Conservation (phyloP, 176 grass and related monocot species). For the Oryza meyeriana region DNA sequence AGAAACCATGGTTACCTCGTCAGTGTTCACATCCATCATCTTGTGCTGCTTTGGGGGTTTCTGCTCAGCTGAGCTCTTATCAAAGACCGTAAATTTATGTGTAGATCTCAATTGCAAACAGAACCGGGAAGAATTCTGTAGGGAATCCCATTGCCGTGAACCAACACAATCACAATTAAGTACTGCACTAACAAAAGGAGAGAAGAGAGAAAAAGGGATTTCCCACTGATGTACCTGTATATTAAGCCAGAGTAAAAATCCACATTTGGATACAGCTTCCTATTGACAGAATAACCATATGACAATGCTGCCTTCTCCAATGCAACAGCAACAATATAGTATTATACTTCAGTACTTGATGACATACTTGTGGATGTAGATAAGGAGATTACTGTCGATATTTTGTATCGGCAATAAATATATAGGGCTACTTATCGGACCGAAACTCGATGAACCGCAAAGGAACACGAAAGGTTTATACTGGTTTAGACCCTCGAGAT, state of each 20-base stretch:
- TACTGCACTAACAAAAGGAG: background rate
- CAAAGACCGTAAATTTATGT: too few species aligned
- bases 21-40: slow-evolving; percentile 78
- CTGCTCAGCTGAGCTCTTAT: slow-evolving; percentile 31
- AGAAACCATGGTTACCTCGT: slow-evolving; percentile 40
- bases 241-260: slow-evolving; percentile 98
- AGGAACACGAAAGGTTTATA: too few species aligned
- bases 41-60: slow-evolving; percentile 50
- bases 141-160: slow-evolving; percentile 97
- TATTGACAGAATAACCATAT: slow-evolving; percentile 90
- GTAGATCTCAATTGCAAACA: slow-evolving; percentile 94
- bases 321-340: slow-evolving; percentile 91
- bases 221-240: slow-evolving; percentile 63
- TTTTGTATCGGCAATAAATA: too few species aligned
- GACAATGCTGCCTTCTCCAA: slow-evolving; percentile 95
- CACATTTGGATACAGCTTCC: slow-evolving; percentile 98
- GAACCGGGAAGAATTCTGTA: slow-evolving; percentile 87
- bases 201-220: background rate
- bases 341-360: too few species aligned
- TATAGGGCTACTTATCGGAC: too few species aligned
- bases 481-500: too few species aligned
- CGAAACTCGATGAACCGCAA: too few species aligned
- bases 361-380: too few species aligned
- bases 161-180: slow-evolving; percentile 12
- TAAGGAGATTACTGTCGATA: too few species aligned